Conservation (phyloP, 257 asterid species). For the Solanum tacnaense region DNA sequence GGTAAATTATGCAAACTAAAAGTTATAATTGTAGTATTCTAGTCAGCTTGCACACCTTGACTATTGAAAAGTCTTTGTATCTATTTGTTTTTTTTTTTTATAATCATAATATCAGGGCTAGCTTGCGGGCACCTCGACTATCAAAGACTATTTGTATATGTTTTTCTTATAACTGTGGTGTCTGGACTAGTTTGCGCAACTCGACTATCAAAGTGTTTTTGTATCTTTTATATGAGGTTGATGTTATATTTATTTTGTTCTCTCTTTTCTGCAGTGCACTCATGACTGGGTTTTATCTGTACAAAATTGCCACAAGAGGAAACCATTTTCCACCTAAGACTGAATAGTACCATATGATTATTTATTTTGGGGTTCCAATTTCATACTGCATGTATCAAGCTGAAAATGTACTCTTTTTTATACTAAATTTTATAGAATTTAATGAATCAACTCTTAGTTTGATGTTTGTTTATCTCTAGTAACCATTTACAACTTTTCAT, state of each 20-base stretch:
- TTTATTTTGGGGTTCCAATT: neutral
- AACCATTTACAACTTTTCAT: neutral
- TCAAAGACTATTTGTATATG: neutral
- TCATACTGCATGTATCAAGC: neutral
- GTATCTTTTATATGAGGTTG: neutral
- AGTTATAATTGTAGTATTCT: neutral
- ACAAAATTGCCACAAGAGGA: constrained; percentile 75
- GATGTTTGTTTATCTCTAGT: neutral
- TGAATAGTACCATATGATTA: constrained; percentile 25
- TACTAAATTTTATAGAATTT: neutral
- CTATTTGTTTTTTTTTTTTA: accelerated
- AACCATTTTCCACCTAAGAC: constrained; percentile 60
- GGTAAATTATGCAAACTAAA: neutral
- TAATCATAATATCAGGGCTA: neutral
- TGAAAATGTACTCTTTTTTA: neutral
- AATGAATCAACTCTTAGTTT: neutral
- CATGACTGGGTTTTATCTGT: constrained; percentile 67
- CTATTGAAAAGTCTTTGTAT: neutral
- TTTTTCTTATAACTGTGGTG: neutral
- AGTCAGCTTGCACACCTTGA: neutral
- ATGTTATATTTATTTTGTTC: neutral
- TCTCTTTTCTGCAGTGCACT: constrained; percentile 38
- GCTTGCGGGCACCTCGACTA: neutral
- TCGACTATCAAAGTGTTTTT: neutral
- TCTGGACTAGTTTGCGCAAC: neutral